Evolutionary conservation across 2,329 filamentous ascomycete species (phyloP).

Genomic region (Alternaria dauci): DNA sequence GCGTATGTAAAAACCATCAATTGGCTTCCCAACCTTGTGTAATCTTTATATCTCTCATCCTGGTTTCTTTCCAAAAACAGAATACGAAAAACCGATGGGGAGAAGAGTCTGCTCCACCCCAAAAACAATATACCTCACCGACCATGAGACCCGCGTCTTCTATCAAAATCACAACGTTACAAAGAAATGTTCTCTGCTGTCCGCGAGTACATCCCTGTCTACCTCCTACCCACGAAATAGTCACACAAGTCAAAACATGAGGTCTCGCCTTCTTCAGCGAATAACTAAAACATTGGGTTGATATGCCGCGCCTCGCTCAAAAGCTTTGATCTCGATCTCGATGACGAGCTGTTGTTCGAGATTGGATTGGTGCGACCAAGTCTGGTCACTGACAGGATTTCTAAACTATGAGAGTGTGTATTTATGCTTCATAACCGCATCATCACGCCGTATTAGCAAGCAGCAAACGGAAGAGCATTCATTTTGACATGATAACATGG

Average conservation of each 20-base stretch:
- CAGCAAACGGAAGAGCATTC: fast-evolving
- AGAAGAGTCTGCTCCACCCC: not conserved
- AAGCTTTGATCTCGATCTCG: too few relatives aligned
- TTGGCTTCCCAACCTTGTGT: fast-evolving
- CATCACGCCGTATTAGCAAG: not conserved
- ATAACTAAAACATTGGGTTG: not conserved
- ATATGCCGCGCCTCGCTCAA: not conserved
- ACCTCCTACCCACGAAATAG: not conserved
- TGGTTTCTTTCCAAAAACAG: too few relatives aligned
- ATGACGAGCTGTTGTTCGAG: not conserved
- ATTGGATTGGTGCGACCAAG: not conserved
- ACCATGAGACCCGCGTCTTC: too few relatives aligned
- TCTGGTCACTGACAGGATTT: not conserved
- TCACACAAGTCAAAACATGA: not conserved
- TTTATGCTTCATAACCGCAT: not conserved
- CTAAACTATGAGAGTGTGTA: not conserved
- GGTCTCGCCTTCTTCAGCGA: not conserved
- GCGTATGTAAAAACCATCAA: fast-evolving
- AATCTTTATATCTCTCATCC: not conserved
- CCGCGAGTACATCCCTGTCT: not conserved
- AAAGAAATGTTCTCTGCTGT: not conserved
- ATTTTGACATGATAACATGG: not conserved
- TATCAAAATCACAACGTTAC: too few relatives aligned
- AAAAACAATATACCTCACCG: not conserved
- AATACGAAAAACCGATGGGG: not conserved